Evolutionary conservation across 2,329 filamentous ascomycete species (phyloP).

Genomic region (Colletotrichum godetiae): DNA sequence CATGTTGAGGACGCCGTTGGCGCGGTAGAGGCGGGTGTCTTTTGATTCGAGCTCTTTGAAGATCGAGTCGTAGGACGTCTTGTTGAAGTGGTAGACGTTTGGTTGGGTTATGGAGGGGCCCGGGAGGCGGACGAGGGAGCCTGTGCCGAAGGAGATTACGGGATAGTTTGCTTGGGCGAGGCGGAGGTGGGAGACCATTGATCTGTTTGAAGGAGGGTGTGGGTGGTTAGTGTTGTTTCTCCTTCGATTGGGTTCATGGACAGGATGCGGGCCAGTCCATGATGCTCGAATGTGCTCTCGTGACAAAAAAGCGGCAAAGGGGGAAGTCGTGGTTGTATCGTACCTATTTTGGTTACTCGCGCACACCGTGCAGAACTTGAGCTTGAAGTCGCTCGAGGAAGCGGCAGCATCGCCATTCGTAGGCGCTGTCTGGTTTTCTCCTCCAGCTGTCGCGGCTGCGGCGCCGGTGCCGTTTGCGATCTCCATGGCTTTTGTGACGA

Average conservation of each 20-base stretch:
- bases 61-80: conserved; percentile 94
- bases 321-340: conserved; percentile 37
- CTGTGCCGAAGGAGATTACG: conserved; percentile 98
- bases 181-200: conserved; percentile 99
- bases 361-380: conserved; percentile 99
- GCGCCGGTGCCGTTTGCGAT: conserved; percentile 50
- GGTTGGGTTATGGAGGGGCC: conserved; percentile 92
- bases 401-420: conserved; percentile 60
- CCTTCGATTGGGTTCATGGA: not conserved
- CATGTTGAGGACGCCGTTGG: conserved; percentile 96
- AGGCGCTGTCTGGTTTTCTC: conserved; percentile 43
- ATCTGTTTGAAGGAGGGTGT: conserved; percentile 57
- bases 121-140: conserved; percentile 91
- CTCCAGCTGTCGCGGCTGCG: conserved; percentile 38
- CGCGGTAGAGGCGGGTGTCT: conserved; percentile 86
- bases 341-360: conserved; percentile 98
- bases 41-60: conserved; percentile 90
- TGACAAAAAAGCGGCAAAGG: too few species aligned
- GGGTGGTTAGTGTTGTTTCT: not conserved
- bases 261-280: not conserved
- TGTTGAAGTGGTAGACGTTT: conserved; percentile 98
- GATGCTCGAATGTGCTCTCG: not conserved
- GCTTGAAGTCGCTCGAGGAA: conserved; percentile 77
- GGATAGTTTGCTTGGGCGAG: conserved; percentile 88
- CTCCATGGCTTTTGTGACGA: conserved; percentile 49